phyloP scores from a whole-genome alignment of 202 grass and related monocot genomes.

The Brachypodium distachyon region DNA sequence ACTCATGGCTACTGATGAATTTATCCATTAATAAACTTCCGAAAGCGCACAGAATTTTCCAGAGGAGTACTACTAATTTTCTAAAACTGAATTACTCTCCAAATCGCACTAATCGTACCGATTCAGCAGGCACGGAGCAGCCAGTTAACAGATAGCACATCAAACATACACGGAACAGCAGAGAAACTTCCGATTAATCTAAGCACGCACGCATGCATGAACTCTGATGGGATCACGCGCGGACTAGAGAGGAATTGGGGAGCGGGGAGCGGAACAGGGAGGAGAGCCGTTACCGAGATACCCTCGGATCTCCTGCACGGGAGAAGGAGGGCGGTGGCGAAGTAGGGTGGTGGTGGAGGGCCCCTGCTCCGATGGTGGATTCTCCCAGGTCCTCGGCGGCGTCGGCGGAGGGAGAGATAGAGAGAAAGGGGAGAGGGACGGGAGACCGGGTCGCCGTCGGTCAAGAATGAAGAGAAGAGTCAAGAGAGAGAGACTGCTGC shows the following conservation, averaged over 20 bases:
- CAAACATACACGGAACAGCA: not conserved
- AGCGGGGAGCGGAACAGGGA: not conserved
- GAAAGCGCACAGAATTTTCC: not conserved
- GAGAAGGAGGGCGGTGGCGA: not conserved
- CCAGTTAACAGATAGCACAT: not conserved
- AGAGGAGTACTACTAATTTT: not conserved
- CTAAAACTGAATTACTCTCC: not conserved
- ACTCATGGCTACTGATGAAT: not conserved
- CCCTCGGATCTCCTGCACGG: not conserved
- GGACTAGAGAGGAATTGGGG: not conserved
- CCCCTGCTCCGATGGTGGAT: not conserved
- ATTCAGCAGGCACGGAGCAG: not conserved
- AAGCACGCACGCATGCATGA: not conserved
- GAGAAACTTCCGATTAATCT: not conserved
- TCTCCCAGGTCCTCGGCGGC: not conserved
- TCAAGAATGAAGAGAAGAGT: not conserved
- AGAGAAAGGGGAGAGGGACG: too few relatives aligned
- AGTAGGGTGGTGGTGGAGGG: too few relatives aligned
- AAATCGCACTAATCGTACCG: not conserved
- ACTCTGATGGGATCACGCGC: not conserved
- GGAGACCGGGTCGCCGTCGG: not conserved
- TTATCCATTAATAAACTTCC: not conserved
- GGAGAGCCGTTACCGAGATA: not conserved
- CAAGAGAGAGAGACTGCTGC: not conserved
- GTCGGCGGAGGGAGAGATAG: not conserved